Percentiles rank a stretch among this genome's conserved stretches.
phyloP scores from a whole-genome alignment of 257 asterid species.

The Solanum bulbocastanum region DNA sequence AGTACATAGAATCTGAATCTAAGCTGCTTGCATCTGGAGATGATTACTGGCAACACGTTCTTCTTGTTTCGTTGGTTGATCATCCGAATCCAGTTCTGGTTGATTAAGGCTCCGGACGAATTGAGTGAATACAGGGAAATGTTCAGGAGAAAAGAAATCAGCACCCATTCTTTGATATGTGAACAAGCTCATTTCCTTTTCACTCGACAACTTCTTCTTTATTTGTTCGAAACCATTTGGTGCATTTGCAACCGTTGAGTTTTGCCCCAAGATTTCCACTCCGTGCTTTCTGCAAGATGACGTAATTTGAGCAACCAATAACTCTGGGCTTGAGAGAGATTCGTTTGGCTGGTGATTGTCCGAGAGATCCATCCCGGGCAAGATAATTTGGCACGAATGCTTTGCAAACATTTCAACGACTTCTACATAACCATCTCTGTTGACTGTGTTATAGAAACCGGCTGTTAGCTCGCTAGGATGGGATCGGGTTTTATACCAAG shows the following conservation, averaged over 20 bases:
- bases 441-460: slow-evolving; percentile 59
- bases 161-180: slow-evolving; percentile 91
- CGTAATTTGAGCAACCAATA: slow-evolving; percentile 31
- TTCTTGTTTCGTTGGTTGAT: slow-evolving; percentile 21
- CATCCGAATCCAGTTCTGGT: slow-evolving; percentile 28
- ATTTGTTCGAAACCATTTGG: slow-evolving; percentile 42
- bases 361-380: slow-evolving; percentile 63
- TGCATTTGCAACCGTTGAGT: slow-evolving; percentile 25
- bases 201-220: slow-evolving; percentile 30
- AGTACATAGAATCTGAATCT: not conserved
- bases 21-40: slow-evolving; percentile 53
- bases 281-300: slow-evolving; percentile 38
- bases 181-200: slow-evolving; percentile 34
- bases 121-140: slow-evolving; percentile 47
- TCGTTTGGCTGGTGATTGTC: slow-evolving; percentile 32
- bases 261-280: slow-evolving; percentile 41
- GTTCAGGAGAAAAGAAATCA: slow-evolving; percentile 74
- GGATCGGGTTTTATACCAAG: slow-evolving; percentile 47
- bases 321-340: slow-evolving; percentile 48
- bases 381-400: slow-evolving; percentile 42
- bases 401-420: slow-evolving; percentile 37
- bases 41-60: slow-evolving; percentile 11
- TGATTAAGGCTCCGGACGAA: slow-evolving; percentile 39
- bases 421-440: slow-evolving; percentile 55
- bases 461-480: slow-evolving; percentile 75